Evolutionary conservation across 768 basidiomycete genomes (phyloP).

Genomic region (Lactifluus echinatus): DNA sequence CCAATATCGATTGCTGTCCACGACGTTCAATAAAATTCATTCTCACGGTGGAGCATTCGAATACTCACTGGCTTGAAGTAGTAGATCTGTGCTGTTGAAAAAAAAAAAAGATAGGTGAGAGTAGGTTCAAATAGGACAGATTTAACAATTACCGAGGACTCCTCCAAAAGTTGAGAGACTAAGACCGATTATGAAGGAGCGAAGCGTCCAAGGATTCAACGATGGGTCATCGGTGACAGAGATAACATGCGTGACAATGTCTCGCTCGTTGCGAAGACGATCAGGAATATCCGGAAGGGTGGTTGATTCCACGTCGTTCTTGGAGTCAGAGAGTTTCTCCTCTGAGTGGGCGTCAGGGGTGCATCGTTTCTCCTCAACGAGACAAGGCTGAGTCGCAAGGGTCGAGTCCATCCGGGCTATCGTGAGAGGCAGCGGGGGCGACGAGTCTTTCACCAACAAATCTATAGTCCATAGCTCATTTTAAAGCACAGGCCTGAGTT

Average conservation of each 20-base stretch:
- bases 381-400: not conserved
- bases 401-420: not conserved
- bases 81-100: conserved; percentile 42
- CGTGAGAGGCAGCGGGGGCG: not conserved
- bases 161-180: conserved; percentile 42
- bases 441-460: not conserved
- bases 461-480: not conserved
- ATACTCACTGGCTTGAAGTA: conserved; percentile 47
- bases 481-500: not conserved
- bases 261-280: conserved; percentile 37
- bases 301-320: conserved; percentile 31
- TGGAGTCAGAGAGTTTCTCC: conserved; percentile 27
- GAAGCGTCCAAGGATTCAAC: conserved; percentile 39
- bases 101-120: not conserved
- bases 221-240: conserved; percentile 38
- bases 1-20: conserved; percentile 40
- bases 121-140: not conserved
- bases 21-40: not conserved
- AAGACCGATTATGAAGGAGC: conserved; percentile 38
- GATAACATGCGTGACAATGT: conserved; percentile 41
- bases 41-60: not conserved
- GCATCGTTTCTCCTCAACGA: not conserved
- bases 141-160: conserved; percentile 34
- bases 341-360: conserved; percentile 7
- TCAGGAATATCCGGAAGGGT: conserved; percentile 25